Conservation (phyloP, 2,329 filamentous ascomycete species). For the Myriosclerotinia scirpicola region DNA sequence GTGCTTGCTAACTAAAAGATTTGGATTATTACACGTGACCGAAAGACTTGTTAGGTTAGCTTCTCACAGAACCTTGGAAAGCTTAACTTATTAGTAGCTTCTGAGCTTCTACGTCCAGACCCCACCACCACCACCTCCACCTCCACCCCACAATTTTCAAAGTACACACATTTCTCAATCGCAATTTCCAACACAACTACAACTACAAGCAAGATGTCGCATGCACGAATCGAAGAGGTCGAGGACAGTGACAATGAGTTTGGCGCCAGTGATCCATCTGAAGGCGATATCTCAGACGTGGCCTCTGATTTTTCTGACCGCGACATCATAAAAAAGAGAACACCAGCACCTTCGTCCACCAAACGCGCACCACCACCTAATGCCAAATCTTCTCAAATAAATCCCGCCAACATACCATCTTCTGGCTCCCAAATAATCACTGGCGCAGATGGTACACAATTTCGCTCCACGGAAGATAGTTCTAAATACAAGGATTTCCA, state of each 20-base stretch:
- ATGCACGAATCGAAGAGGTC: conserved; percentile 89
- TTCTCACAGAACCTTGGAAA: conserved; percentile 6
- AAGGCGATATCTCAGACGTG: conserved; percentile 74
- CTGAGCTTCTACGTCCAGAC: neutral
- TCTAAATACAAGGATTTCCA: conserved; percentile 72
- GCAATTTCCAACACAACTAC: conserved; percentile 5
- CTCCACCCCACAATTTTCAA: conserved; percentile 15
- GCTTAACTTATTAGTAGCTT: neutral
- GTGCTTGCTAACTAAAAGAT: conserved; percentile 3
- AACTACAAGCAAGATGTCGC: conserved; percentile 60
- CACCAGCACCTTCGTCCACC: conserved; percentile 20
- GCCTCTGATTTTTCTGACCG: conserved; percentile 56
- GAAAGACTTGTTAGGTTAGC: neutral
- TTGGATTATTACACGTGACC: neutral
- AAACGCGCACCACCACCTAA: conserved; percentile 38
- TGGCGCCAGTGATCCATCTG: conserved; percentile 71
- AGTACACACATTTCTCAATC: conserved; percentile 7
- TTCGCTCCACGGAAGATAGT: conserved; percentile 48
- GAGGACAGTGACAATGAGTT: conserved; percentile 64
- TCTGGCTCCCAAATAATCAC: conserved; percentile 43
- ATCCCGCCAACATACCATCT: conserved; percentile 44
- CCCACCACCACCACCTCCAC: conserved; percentile 20
- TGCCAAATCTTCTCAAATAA: conserved; percentile 42
- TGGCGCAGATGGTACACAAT: conserved; percentile 42
- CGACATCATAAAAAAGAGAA: conserved; percentile 37